These are phyloP conservation scores for Leptosphaerulina australis DNA, from an alignment of 2,329 filamentous ascomycete species.

Conservation along the genomic window DNA sequence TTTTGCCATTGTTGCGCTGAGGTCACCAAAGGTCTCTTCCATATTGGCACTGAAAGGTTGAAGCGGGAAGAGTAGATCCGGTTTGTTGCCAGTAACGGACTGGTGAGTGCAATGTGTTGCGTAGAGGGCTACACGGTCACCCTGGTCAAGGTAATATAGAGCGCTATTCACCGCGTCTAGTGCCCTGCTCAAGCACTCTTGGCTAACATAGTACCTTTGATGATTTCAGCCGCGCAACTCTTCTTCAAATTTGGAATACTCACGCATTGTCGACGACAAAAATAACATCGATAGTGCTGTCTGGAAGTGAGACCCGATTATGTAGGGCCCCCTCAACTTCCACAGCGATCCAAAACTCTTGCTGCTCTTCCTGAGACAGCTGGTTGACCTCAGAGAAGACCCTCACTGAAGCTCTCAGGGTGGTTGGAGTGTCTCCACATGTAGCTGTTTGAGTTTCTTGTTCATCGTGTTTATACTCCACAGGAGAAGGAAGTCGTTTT, in stretches of 20 bases:
- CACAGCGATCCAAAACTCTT: conserved; percentile 40
- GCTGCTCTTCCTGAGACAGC: conserved; percentile 23
- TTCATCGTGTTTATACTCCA: conserved; percentile 16
- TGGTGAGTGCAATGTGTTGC: conserved; percentile 42
- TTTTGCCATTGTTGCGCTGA: conserved; percentile 26
- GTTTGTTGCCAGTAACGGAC: conserved; percentile 32
- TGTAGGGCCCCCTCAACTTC: conserved; percentile 40
- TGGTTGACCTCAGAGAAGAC: conserved; percentile 30
- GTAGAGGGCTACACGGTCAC: conserved; percentile 39
- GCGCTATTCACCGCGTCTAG: conserved; percentile 25
- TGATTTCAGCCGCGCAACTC: conserved; percentile 3
- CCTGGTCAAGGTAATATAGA: conserved; percentile 24
- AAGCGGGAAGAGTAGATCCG: conserved; percentile 35
- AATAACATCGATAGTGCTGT: conserved; percentile 40
- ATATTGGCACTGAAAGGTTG: conserved; percentile 19
- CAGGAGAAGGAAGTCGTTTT: conserved; percentile 26
- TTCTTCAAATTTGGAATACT: neutral
- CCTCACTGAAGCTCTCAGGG: conserved; percentile 29
- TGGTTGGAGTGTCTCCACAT: conserved; percentile 20
- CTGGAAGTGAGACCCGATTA: conserved; percentile 24
- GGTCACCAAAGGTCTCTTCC: conserved; percentile 24
- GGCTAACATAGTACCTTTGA: conserved; percentile 38
- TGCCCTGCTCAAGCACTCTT: conserved; percentile 31
- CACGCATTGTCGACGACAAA: conserved; percentile 50
- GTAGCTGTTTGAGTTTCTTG: neutral